phyloP scores from a whole-genome alignment of 371 early-diverging fungal genomes.

The Mucor circinelloides region DNA sequence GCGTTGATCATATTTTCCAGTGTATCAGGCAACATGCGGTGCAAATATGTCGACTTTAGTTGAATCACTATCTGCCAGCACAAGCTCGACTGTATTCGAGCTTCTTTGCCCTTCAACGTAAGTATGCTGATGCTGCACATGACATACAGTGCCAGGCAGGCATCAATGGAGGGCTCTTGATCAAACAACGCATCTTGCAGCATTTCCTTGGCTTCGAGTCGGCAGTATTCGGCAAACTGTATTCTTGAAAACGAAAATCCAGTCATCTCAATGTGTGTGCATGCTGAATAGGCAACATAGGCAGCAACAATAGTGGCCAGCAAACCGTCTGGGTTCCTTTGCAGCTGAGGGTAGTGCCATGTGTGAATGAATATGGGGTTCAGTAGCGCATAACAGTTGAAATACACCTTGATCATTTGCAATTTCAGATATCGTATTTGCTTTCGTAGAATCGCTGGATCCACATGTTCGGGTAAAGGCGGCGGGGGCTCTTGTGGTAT shows the following conservation, averaged over 20 bases:
- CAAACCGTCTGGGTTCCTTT: constrained; percentile 16
- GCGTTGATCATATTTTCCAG: constrained; percentile 17
- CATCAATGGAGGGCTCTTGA: constrained; percentile 21
- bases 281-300: constrained; percentile 18
- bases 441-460: not conserved
- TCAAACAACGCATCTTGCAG: constrained; percentile 35
- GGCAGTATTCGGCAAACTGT: constrained; percentile 21
- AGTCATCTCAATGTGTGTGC: constrained; percentile 22
- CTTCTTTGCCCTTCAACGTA: constrained; percentile 24
- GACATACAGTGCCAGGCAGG: constrained; percentile 20
- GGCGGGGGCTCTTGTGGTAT: not conserved
- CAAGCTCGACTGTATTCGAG: constrained; percentile 26
- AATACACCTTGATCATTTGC: constrained; percentile 24
- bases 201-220: constrained; percentile 14
- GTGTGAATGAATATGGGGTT: constrained; percentile 28
- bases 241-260: constrained; percentile 12
- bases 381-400: constrained; percentile 19
- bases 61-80: constrained; percentile 40
- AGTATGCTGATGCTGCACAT: constrained; percentile 6
- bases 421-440: constrained; percentile 1
- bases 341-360: constrained; percentile 22
- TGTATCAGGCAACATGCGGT: not conserved
- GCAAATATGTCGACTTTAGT: constrained; percentile 13
- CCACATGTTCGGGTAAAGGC: not conserved
- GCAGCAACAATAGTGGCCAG: constrained; percentile 25